A percentile compares a stretch with the other conserved stretches of the same genome.
Conservation (phyloP, 148 eudicot species). For the Pharnaceum exiguum region DNA sequence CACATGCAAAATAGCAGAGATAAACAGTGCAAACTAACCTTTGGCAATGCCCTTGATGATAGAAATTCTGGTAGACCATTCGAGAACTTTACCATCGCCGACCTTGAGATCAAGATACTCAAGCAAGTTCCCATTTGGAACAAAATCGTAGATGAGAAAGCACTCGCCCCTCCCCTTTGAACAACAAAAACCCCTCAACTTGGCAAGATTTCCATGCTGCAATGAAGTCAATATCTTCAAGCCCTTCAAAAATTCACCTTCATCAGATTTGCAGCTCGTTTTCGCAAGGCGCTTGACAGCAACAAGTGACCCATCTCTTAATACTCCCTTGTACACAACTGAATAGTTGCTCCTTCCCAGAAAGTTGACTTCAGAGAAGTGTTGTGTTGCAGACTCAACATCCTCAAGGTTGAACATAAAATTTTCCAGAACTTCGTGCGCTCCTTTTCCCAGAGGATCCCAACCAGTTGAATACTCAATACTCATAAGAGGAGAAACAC, state of each 20-base stretch:
- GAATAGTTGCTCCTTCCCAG: slow-evolving; percentile 77
- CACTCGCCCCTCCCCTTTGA: slow-evolving; percentile 91
- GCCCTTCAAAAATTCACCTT: slow-evolving; percentile 75
- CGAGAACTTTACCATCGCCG: slow-evolving; percentile 45
- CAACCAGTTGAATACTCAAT: slow-evolving; percentile 80
- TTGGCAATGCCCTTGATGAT: slow-evolving; percentile 84
- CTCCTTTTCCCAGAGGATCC: slow-evolving; percentile 78
- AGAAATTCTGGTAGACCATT: slow-evolving; percentile 67
- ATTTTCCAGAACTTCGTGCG: slow-evolving; percentile 62
- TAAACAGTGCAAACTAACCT: slow-evolving; percentile 38
- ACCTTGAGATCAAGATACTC: slow-evolving; percentile 59
- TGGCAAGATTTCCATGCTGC: slow-evolving; percentile 68
- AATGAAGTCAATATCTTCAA: slow-evolving; percentile 65
- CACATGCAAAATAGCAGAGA: background rate
- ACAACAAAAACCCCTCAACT: slow-evolving; percentile 86
- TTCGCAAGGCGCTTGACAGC: slow-evolving; percentile 77
- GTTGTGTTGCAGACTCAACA: slow-evolving; percentile 76
- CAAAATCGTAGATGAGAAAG: slow-evolving; percentile 74
- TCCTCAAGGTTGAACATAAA: slow-evolving; percentile 77
- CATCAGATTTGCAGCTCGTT: slow-evolving; percentile 76
- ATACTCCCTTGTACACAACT: slow-evolving; percentile 61
- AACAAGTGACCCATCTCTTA: slow-evolving; percentile 78
- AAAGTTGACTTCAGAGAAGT: slow-evolving; percentile 70
- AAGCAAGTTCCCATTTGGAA: slow-evolving; percentile 67
- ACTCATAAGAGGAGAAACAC: slow-evolving; percentile 70